A percentile compares a stretch with the other conserved stretches of the same genome.
phyloP scores from a whole-genome alignment of 2,329 filamentous ascomycete species.

The Hypoxylon sp. region DNA sequence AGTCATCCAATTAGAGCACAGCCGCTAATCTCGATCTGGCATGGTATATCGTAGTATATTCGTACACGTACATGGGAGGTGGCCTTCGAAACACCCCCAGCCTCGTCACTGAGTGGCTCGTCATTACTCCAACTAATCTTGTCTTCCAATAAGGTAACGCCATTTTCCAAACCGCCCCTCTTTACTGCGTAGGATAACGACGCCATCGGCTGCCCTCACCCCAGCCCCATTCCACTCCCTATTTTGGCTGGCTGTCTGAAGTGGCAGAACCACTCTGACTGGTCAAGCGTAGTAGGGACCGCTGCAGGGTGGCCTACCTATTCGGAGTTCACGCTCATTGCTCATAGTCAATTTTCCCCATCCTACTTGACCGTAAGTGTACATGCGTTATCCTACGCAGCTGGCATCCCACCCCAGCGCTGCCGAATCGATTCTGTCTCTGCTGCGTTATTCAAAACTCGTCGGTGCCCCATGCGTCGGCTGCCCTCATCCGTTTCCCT shows the following conservation, averaged over 20 bases:
- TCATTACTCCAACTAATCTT: slow-evolving; percentile 18
- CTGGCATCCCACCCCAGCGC: slow-evolving; percentile 28
- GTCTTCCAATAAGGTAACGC: slow-evolving; percentile 6
- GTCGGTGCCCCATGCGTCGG: slow-evolving; percentile 50
- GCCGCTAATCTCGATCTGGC: slow-evolving; percentile 11
- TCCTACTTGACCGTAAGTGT: slow-evolving; percentile 26
- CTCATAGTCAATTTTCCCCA: slow-evolving; percentile 18
- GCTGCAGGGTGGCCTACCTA: slow-evolving; percentile 19
- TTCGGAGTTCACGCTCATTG: slow-evolving; percentile 25
- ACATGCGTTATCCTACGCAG: slow-evolving; percentile 14
- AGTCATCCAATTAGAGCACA: slow-evolving; percentile 24
- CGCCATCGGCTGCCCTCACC: slow-evolving; percentile 10
- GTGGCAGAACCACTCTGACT: slow-evolving; percentile 11
- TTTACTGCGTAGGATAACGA: background rate
- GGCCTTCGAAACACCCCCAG: slow-evolving; percentile 26
- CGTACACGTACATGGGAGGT: slow-evolving; percentile 29
- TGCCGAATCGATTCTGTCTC: slow-evolving; percentile 33
- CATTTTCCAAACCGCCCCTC: slow-evolving; percentile 16
- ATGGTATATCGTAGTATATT: slow-evolving; percentile 5
- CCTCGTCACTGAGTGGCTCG: slow-evolving; percentile 31
- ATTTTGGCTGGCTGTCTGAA: slow-evolving; percentile 32
- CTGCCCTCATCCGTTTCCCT: slow-evolving; percentile 53
- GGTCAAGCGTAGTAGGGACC: background rate
- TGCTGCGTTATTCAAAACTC: slow-evolving; percentile 52
- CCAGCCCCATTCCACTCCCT: slow-evolving; percentile 17